Evolutionary conservation across 1,284 basidiomycete species (phyloP).

Genomic region (Pseudozyma thailandica): DNA sequence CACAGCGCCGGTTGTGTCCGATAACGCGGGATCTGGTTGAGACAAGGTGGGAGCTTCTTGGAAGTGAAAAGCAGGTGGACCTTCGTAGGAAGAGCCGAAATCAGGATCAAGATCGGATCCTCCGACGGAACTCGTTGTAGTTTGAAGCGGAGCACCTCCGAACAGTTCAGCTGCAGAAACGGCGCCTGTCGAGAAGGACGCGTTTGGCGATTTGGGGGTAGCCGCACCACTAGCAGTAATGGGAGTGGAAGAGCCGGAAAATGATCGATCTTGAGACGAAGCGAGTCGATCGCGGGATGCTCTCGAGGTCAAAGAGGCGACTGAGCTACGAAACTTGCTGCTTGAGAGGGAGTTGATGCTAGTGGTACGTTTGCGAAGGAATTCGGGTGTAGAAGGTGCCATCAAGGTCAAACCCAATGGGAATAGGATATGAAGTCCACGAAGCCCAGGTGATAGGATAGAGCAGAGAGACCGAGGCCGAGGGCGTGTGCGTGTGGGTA

Average conservation of each 20-base stretch:
- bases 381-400: slow-evolving; percentile 22
- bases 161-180: slow-evolving; percentile 25
- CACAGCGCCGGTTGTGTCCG: not conserved
- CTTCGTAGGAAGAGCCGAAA: slow-evolving; percentile 41
- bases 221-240: slow-evolving; percentile 10
- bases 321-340: slow-evolving; percentile 19
- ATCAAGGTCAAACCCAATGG: slow-evolving; percentile 3
- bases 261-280: slow-evolving; percentile 11
- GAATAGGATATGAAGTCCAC: too few species aligned
- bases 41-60: not conserved
- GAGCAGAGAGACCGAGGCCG: not conserved
- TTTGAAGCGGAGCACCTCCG: slow-evolving; percentile 30
- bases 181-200: not conserved
- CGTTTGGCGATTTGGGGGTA: not conserved
- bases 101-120: slow-evolving; percentile 23
- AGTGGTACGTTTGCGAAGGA: slow-evolving; percentile 33
- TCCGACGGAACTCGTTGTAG: slow-evolving; percentile 25
- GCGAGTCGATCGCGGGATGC: slow-evolving; percentile 22
- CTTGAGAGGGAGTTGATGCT: slow-evolving; percentile 25
- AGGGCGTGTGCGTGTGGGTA: too few species aligned
- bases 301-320: slow-evolving; percentile 24
- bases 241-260: slow-evolving; percentile 8
- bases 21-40: not conserved
- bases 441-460: not conserved
- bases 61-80: slow-evolving; percentile 16